Conservation (phyloP, 2,329 filamentous ascomycete species). For the Aspergillus ibericus region DNA sequence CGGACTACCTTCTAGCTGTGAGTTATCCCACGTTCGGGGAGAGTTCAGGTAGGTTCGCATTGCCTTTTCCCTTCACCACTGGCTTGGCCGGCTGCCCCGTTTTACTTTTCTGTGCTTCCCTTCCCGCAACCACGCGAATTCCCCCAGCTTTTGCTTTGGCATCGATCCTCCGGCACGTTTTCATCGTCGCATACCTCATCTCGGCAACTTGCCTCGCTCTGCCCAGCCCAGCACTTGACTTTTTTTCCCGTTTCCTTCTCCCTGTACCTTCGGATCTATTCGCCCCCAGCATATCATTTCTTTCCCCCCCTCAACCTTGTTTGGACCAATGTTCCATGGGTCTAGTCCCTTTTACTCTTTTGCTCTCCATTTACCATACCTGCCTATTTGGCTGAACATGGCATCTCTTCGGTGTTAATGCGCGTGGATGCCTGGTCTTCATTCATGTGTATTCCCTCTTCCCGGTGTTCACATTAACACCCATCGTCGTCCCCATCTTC, state of each 20-base stretch:
- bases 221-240: neutral
- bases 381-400: neutral
- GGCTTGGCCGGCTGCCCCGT: constrained; percentile 1
- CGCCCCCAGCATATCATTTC: neutral
- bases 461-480: neutral
- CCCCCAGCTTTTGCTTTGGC: neutral
- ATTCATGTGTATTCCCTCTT: constrained; percentile 1
- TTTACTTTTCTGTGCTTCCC: constrained; percentile 6
- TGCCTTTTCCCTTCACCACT: constrained; percentile 6
- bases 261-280: constrained; percentile 4
- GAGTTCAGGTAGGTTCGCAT: constrained; percentile 2
- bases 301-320: neutral
- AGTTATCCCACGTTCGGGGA: too few relatives aligned
- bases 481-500: neutral
- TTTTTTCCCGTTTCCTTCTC: constrained; percentile 5
- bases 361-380: neutral
- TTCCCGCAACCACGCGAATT: constrained; percentile 8
- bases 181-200: constrained; percentile 6
- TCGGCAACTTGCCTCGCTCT: constrained; percentile 8
- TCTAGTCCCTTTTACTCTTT: neutral
- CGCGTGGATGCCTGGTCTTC: neutral
- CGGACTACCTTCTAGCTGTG: too few relatives aligned
- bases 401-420: neutral
- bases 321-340: neutral
- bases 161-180: constrained; percentile 1